Evolutionary conservation across 163 green algal genomes (phyloP).

Genomic region (Chlorella variabilis): DNA sequence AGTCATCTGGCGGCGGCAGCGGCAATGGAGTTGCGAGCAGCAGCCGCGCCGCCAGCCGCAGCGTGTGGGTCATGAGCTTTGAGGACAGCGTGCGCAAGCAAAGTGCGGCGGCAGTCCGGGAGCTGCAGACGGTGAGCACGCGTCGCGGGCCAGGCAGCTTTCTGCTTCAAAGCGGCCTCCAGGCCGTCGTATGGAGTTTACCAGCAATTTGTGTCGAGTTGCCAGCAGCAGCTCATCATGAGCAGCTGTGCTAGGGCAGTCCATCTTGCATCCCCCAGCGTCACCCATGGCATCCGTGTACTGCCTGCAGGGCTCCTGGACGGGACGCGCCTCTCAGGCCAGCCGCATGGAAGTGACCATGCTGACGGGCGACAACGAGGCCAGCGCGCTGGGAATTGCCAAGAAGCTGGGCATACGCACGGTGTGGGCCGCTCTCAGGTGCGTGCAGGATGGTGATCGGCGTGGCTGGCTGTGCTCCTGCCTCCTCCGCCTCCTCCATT

Average conservation of each 20-base stretch:
- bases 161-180: too few relatives aligned
- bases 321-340: not conserved
- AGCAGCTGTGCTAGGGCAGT: too few relatives aligned
- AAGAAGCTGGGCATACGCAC: constrained; percentile 63
- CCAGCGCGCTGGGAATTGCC: constrained; percentile 67
- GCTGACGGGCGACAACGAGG: constrained; percentile 88
- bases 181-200: too few relatives aligned
- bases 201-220: too few relatives aligned
- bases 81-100: constrained; percentile 57
- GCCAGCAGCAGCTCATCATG: too few relatives aligned
- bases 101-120: constrained; percentile 46
- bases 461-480: too few relatives aligned
- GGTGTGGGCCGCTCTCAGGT: constrained; percentile 51
- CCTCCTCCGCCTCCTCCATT: too few relatives aligned
- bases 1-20: not conserved
- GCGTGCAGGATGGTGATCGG: not conserved
- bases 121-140: constrained; percentile 39
- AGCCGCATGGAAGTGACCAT: constrained; percentile 67
- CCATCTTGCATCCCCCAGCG: too few relatives aligned
- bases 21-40: not conserved
- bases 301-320: constrained; percentile 34
- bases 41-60: not conserved
- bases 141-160: too few relatives aligned
- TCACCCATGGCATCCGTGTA: too few relatives aligned
- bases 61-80: constrained; percentile 58